Evolutionary conservation across 2,329 filamentous ascomycete genomes (phyloP), one percentile per base, ranked within the genome.

Genomic region (Mariannaea sp.): DNA sequence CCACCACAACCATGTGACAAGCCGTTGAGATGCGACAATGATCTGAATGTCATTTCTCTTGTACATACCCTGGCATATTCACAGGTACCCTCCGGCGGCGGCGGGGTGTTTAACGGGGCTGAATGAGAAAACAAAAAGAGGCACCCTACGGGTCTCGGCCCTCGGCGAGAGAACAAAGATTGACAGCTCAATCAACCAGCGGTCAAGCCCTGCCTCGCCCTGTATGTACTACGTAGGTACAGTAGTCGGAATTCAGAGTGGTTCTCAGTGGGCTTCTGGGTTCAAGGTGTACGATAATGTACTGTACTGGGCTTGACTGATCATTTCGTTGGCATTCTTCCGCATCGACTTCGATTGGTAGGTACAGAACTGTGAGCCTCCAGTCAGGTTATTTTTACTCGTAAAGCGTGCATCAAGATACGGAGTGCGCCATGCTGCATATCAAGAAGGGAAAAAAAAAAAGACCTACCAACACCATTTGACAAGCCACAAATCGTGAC

Each of bases 1-100:
- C 61, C 61, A 65, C 61, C 49, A 26, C 50, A 35, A 39, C 53
- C 55, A 54, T 64, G 60, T 61, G 55, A 63, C 50, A 61, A 55
- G 55, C 53, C 53, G 47, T 53, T 45, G 51, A 62, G 55, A 60
- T 55, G 59, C 61, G 51, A 62, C 49, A 53, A 24, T 61, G 55
- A 65, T 61, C 57, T 64, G 24, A 40, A 48, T 30, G 19, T 27
- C 38, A 22, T 27, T 27, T 27, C 36, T 32, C 22, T n/a, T 45
- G 43, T 17, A 32, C 24, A 8, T 24, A 24, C 22, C 22, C 22
- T 24, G 5, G 22, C 8, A 24, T 8, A 24, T n/a, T n/a, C n/a
- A n/a, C n/a, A n/a, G n/a, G 61, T 64, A 62, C 59, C 57, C 53
- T 49, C 50, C 35, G 13, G 17, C 10, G 10, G 16, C 35, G 13